Percentiles rank a stretch among this genome's conserved stretches.
phyloP scores from a whole-genome alignment of 73 alveolate species.

The Stentor coeruleus region DNA sequence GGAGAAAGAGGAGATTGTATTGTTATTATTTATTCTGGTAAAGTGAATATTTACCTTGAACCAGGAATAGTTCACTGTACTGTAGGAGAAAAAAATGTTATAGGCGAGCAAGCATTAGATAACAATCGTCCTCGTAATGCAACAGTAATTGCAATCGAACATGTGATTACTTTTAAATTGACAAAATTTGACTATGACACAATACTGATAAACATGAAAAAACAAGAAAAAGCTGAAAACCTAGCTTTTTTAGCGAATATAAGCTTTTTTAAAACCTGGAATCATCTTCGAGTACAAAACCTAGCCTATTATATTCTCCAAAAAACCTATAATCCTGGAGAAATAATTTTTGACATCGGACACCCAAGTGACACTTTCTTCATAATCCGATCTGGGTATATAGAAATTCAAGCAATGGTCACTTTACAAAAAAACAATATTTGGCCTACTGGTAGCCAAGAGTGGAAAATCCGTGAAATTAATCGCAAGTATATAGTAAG shows the following conservation, averaged over 20 bases:
- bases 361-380: neutral
- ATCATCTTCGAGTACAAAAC: neutral
- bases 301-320: neutral
- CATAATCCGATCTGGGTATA: neutral
- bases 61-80: neutral
- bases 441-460: neutral
- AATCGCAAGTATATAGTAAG: neutral
- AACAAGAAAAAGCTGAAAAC: neutral
- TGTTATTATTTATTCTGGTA: neutral
- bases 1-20: slow-evolving; percentile 20
- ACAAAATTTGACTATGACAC: slow-evolving; percentile 3
- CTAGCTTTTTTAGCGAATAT: neutral
- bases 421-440: neutral
- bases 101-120: slow-evolving; percentile 17
- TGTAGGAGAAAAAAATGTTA: neutral
- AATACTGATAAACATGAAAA: neutral
- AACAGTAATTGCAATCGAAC: neutral
- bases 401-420: slow-evolving; percentile 2
- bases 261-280: neutral
- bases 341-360: slow-evolving; percentile 17
- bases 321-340: slow-evolving; percentile 7
- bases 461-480: slow-evolving; percentile 9
- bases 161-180: neutral
- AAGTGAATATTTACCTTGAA: neutral
- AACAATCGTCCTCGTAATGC: neutral